Percentiles rank a stretch among this genome's conserved stretches.
Evolutionary conservation across 257 asterid genomes (phyloP).

Genomic region (Nicotiana otophora): DNA sequence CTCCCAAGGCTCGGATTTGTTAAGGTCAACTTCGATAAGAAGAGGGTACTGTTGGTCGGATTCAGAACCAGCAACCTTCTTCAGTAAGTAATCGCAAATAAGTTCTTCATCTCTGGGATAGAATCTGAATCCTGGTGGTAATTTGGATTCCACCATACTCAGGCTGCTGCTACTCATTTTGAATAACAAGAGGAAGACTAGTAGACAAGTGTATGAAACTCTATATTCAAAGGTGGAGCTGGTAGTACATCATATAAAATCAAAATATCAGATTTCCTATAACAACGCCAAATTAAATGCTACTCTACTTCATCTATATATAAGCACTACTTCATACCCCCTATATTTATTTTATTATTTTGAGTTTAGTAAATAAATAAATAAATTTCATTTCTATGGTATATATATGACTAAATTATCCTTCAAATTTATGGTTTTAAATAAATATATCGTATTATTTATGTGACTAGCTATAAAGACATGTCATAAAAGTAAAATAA

Average conservation of each 20-base stretch:
- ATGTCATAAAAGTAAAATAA: no score
- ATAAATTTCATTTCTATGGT: neutral
- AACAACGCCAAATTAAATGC: neutral
- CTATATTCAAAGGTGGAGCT: neutral
- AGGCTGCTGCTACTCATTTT: slow-evolving; percentile 48
- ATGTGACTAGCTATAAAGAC: neutral
- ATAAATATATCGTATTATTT: no score
- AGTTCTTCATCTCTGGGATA: slow-evolving; percentile 86
- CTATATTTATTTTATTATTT: neutral
- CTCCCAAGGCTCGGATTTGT: slow-evolving; percentile 94
- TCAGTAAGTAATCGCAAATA: slow-evolving; percentile 72
- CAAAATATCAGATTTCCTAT: neutral
- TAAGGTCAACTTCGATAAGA: slow-evolving; percentile 72
- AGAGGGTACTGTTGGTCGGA: slow-evolving; percentile 35
- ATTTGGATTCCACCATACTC: slow-evolving; percentile 69
- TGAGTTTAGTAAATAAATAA: neutral
- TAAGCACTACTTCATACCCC: neutral
- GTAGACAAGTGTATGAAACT: neutral
- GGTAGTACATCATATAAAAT: neutral
- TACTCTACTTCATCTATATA: neutral
- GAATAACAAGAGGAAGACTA: neutral
- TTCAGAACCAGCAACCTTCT: slow-evolving; percentile 26
- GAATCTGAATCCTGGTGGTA: slow-evolving; percentile 91
- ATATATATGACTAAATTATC: no score
- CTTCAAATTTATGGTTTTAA: no score